phyloP scores from a whole-genome alignment of 768 basidiomycete species.

The Suillus discolor region DNA sequence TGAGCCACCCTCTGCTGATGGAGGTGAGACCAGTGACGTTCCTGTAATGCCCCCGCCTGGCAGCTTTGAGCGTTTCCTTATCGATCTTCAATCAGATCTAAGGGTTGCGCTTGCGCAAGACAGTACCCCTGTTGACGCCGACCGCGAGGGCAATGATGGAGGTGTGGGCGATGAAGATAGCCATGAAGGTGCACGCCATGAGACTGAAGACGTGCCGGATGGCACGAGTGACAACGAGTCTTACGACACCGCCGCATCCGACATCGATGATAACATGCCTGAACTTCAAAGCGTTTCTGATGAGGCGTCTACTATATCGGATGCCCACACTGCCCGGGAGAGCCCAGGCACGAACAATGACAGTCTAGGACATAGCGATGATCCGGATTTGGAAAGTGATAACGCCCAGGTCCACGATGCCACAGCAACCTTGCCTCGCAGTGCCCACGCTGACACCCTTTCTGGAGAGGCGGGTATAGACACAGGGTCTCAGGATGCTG shows the following conservation, averaged over 20 bases:
- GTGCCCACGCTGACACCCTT: constrained; percentile 7
- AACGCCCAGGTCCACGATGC: neutral
- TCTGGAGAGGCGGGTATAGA: constrained; percentile 4
- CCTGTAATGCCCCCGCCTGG: constrained; percentile 50
- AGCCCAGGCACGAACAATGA: constrained; percentile 3
- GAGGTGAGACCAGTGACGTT: constrained; percentile 10
- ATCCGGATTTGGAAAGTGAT: neutral
- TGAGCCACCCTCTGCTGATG: neutral
- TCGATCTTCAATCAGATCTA: constrained; percentile 77
- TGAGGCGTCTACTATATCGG: constrained; percentile 27
- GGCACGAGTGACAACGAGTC: constrained; percentile 5
- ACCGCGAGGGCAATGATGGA: constrained; percentile 15
- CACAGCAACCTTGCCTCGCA: constrained; percentile 7
- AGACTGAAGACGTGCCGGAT: neutral
- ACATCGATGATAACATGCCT: constrained; percentile 33
- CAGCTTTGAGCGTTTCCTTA: constrained; percentile 79
- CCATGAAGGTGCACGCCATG: constrained; percentile 14
- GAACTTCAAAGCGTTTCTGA: constrained; percentile 35
- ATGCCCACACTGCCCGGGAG: constrained; percentile 14
- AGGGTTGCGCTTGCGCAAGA: constrained; percentile 58
- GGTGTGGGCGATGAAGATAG: constrained; percentile 18
- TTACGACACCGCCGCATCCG: constrained; percentile 10
- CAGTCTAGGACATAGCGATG: neutral
- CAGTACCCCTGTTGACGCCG: constrained; percentile 15
- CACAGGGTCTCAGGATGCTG: constrained; percentile 2